These are phyloP conservation scores for Cystobasidium slooffiae DNA, from an alignment of 1,284 basidiomycete species.

Conservation along the genomic window DNA sequence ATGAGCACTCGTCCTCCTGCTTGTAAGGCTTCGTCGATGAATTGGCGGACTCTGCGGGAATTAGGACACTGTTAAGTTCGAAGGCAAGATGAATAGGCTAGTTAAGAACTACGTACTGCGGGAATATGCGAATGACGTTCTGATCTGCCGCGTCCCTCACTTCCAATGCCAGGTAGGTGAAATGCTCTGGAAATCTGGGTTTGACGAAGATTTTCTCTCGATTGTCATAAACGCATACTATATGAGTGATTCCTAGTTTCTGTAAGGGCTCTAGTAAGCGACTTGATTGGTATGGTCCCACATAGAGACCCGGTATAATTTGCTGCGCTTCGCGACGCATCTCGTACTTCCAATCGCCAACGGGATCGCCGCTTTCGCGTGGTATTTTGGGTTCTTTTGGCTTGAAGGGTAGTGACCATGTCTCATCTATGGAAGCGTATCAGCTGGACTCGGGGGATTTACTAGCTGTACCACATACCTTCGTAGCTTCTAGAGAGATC, in stretches of 20 bases:
- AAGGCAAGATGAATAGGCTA: not conserved
- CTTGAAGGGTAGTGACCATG: not conserved
- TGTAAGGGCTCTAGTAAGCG: constrained; percentile 73
- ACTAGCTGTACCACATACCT: not conserved
- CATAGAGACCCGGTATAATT: constrained; percentile 78
- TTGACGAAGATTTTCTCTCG: constrained; percentile 65
- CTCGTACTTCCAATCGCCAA: constrained; percentile 70
- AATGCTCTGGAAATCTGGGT: constrained; percentile 79
- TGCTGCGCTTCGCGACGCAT: constrained; percentile 93
- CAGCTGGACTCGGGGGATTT: too few species aligned
- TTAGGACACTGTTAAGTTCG: not conserved
- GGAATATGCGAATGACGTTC: constrained; percentile 52
- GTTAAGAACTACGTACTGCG: constrained; percentile 43
- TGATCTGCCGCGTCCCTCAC: constrained; percentile 78
- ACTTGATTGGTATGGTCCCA: constrained; percentile 86
- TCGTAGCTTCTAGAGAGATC: constrained; percentile 4
- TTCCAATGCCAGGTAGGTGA: constrained; percentile 79
- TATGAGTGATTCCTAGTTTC: constrained; percentile 75
- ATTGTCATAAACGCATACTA: constrained; percentile 59
- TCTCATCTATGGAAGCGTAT: not conserved
- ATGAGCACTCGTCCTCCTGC: constrained; percentile 49
- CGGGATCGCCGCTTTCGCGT: constrained; percentile 22
- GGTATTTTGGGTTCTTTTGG: constrained; percentile 39
- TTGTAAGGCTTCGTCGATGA: constrained; percentile 49
- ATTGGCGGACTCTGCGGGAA: constrained; percentile 45